Evolutionary conservation across 345 rosid species (phyloP), one percentile per base, ranked within the genome.

Genomic region (Eucalyptus marginata): DNA sequence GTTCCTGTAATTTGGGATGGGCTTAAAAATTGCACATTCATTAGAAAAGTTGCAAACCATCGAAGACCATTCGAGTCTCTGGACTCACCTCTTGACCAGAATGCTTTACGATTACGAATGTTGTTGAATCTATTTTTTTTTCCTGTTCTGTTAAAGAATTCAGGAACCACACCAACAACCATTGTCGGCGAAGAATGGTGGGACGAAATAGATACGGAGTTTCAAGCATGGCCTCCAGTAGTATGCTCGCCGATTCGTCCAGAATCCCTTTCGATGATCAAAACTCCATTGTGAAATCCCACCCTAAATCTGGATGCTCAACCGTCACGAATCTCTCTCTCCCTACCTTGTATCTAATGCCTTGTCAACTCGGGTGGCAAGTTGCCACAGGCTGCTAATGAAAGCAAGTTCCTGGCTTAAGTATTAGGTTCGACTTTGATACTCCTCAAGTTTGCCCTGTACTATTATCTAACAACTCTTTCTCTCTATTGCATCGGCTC

Each of bases 201-300:
- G 3, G 8, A 16, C 7, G 20, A 50, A 50, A 50, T 3, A 50
- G 52, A 50, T 50, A 50, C 52, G 52, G 3, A 50, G 52, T 15
- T 50, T 50, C 52, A 50, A 0, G 52, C 52, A 16, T 50, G 58
- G 58, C 58, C 10, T 18, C 10, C 9, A 0, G 0, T 25, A 0
- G 10, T 52, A 52, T 10, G 58, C 58, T 8, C 0, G 25, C 58
- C 4, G 10, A 4, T 7, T 52, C 4, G 58, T 52, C 25, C 2
- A 2, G 4, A 52, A 52, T 52, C 24, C 58, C 25, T 52, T 52
- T 7, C 10, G 10, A 2, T 17, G 20, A 7, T 52, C 56, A 52
- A 16, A 52, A 52, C 56, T 52, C 0, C 4, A 52, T 2, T 52
- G 56, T 52, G 9, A 52, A 52, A 3, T 52, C 56, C 56, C 9